These are phyloP conservation scores for Wickerhamomyces sp. DNA, from an alignment of 1,139 yeast genomes.

Conservation along the genomic window DNA sequence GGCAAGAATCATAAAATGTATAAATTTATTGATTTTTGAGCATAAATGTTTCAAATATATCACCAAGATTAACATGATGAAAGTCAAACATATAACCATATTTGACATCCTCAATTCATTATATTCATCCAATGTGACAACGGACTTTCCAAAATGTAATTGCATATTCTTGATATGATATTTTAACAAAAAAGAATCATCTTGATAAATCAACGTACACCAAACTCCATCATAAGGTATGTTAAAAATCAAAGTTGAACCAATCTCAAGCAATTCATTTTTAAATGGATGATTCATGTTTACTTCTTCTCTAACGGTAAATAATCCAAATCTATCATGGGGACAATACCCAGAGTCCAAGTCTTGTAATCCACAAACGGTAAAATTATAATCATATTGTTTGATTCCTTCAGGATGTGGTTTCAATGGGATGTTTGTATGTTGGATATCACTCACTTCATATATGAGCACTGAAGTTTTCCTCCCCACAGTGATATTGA, in stretches of 20 bases:
- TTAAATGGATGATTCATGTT: background rate
- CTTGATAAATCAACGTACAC: slow-evolving; percentile 7
- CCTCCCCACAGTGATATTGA: background rate
- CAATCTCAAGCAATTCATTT: background rate
- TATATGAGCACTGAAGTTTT: slow-evolving; percentile 4
- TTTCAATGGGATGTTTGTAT: slow-evolving; percentile 2
- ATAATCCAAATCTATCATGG: slow-evolving; percentile 2
- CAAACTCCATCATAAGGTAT: slow-evolving; percentile 5
- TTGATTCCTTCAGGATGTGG: slow-evolving; percentile 5
- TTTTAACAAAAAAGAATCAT: slow-evolving; percentile 2
- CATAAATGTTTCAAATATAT: no score
- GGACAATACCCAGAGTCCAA: slow-evolving; percentile 2
- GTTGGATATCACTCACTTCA: slow-evolving; percentile 1
- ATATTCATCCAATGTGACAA: background rate
- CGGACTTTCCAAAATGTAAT: slow-evolving; percentile 4
- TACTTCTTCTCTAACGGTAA: background rate
- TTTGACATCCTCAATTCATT: background rate
- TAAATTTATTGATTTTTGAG: no score
- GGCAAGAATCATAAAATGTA: background rate
- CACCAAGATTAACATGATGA: no score
- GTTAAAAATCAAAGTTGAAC: background rate
- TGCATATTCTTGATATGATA: background rate
- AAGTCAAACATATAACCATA: background rate
- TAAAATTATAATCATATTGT: slow-evolving; percentile 2
- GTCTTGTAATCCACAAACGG: slow-evolving; percentile 8